These are phyloP conservation scores for Colletotrichum plurivorum DNA, from an alignment of 2,329 filamentous ascomycete species.

Conservation along the genomic window DNA sequence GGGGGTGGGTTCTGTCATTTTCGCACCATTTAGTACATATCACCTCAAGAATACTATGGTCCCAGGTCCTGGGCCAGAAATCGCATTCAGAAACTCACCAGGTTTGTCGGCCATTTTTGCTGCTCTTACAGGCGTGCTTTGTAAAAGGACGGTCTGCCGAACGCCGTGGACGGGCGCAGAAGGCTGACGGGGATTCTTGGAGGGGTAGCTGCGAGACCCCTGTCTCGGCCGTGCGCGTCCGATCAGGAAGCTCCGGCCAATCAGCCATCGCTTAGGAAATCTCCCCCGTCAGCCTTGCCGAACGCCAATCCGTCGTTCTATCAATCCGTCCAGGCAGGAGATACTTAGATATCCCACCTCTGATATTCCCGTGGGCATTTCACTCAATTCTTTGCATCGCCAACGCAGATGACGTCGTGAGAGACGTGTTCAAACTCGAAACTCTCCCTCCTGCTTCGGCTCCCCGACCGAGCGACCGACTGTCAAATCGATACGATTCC, in stretches of 20 bases:
- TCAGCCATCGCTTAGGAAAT: slow-evolving; percentile 25
- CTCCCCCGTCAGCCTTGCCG: slow-evolving; percentile 24
- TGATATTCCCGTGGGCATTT: background rate
- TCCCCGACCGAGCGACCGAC: background rate
- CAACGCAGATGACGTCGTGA: slow-evolving; percentile 12
- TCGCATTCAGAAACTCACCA: background rate
- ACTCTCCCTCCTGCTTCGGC: background rate
- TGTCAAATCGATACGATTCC: background rate
- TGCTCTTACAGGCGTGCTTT: slow-evolving; percentile 13
- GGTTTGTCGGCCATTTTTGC: slow-evolving; percentile 58
- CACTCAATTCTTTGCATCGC: too few relatives aligned
- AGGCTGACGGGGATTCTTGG: slow-evolving; percentile 40
- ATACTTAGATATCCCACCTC: background rate
- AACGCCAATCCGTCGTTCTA: background rate
- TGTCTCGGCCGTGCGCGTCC: slow-evolving; percentile 10
- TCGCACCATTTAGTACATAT: slow-evolving; percentile 34
- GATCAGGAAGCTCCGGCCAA: slow-evolving; percentile 30
- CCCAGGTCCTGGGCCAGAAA: background rate
- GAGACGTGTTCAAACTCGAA: background rate
- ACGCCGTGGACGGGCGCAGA: slow-evolving; percentile 40
- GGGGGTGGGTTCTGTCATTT: slow-evolving; percentile 62
- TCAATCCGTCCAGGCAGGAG: background rate
- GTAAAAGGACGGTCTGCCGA: slow-evolving; percentile 29
- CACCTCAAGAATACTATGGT: background rate
- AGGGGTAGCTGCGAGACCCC: slow-evolving; percentile 41